Base-by-base conservation (phyloP, 1,139 yeast genomes). In the Hemisphaericaspora xylanilytica region DNA sequence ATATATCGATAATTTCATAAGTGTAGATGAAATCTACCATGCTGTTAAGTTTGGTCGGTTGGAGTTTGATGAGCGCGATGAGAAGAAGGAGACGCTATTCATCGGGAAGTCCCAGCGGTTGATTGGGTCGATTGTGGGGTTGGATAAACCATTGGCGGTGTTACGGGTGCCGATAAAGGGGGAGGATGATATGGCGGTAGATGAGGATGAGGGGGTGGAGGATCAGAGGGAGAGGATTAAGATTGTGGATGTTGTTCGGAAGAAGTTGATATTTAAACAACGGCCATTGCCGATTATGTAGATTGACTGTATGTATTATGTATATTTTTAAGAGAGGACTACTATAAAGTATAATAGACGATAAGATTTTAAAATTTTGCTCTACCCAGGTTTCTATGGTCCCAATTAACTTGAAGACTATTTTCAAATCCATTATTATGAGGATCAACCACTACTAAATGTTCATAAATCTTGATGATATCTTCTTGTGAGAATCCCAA, bases 231-330 rank as follows among this genome's bases (percentile, higher is more conserved):
- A 49, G 2, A 36, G 24, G 7, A 71, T 80, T 9, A 63, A 73
- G 42, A 63, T 83, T 50, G 59, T 79, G n/a, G 90, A 83, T 55
- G 60, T 84, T 1, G 69, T 84, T 7, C 61, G 60, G 28, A 70
- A 73, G 41, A 81, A 81, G 52, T 57, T 82, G 15, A 67, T 81
- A 5, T 84, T 84, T 52, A 76, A 72, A 40, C 75, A 78, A 28
- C 66, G 92, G 45, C 90, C 92, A 0, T 63, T 84, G 40, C 92
- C 92, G 3, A 80, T 84, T 37, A 83, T 83, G 89, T 82, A 56
- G 11, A 12, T 9, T 22, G n/a, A n/a, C n/a, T n/a, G n/a, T n/a
- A n/a, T n/a, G n/a, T n/a, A n/a, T n/a, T n/a, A n/a, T n/a, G n/a
- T n/a, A n/a, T n/a, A n/a, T n/a, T n/a, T n/a, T n/a, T n/a, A n/a